Conservation (phyloP, 441 rosid species). For the Syzygium syzygioides region DNA sequence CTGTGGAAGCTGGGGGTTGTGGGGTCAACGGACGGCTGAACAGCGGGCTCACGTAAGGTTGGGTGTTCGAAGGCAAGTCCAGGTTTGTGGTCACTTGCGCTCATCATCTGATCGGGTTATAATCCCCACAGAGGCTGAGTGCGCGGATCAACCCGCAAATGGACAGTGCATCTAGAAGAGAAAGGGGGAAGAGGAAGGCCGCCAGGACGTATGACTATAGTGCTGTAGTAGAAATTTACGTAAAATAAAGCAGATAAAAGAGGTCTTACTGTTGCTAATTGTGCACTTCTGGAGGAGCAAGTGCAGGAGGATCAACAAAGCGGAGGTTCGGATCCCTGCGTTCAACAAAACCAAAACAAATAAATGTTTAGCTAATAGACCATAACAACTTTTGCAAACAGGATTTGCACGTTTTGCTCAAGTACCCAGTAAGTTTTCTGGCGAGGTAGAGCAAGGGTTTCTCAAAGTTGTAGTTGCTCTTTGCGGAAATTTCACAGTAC, state of each 20-base stretch:
- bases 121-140: too few species aligned
- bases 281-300: conserved; percentile 3
- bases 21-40: too few species aligned
- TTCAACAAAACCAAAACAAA: neutral
- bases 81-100: too few species aligned
- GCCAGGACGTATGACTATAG: too few species aligned
- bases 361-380: neutral
- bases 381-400: neutral
- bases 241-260: accelerated
- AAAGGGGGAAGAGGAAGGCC: too few species aligned
- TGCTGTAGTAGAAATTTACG: neutral
- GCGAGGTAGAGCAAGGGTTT: conserved; percentile 12
- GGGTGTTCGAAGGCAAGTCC: too few species aligned
- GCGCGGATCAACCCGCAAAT: too few species aligned
- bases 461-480: neutral
- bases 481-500: neutral
- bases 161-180: too few species aligned
- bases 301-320: conserved; percentile 9
- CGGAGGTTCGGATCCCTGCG: conserved; percentile 10
- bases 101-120: too few species aligned
- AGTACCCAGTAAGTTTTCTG: conserved; percentile 4
- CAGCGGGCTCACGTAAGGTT: too few species aligned
- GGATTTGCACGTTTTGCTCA: neutral
- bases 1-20: too few species aligned
- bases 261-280: neutral